Conservation (phyloP, 352 stramenopile species). For the Globisporangium carolinianum region DNA sequence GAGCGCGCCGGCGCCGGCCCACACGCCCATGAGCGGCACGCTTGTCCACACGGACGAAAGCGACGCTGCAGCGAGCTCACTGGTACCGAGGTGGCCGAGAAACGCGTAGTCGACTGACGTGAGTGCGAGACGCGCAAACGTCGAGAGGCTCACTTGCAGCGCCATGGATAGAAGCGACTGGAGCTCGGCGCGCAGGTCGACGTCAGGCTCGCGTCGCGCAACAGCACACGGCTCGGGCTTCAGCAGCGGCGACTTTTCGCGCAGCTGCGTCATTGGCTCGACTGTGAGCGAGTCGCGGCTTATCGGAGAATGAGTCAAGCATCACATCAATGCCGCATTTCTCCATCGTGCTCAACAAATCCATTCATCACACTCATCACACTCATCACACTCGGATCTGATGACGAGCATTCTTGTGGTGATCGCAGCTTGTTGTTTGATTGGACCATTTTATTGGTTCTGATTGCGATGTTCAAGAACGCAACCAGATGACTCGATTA, state of each 20-base stretch:
- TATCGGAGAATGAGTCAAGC: too few relatives aligned
- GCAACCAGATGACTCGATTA: too few relatives aligned
- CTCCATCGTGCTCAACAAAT: too few relatives aligned
- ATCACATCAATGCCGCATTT: too few relatives aligned
- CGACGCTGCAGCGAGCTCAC: conserved; percentile 59
- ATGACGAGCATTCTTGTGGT: too few relatives aligned
- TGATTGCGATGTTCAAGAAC: too few relatives aligned
- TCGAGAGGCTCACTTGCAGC: conserved; percentile 71
- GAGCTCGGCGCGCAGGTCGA: conserved; percentile 57
- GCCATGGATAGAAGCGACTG: conserved; percentile 59
- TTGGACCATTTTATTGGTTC: too few relatives aligned
- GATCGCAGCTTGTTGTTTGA: too few relatives aligned
- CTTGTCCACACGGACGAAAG: conserved; percentile 69
- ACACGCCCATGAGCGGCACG: conserved; percentile 55
- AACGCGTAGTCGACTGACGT: background rate
- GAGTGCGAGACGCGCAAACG: conserved; percentile 67
- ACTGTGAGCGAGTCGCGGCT: too few relatives aligned
- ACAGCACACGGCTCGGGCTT: background rate
- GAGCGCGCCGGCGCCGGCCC: conserved; percentile 47
- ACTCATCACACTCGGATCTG: too few relatives aligned
- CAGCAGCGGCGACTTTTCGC: conserved; percentile 11
- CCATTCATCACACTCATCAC: too few relatives aligned
- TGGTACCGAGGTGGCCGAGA: conserved; percentile 71
- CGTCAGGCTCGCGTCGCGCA: conserved; percentile 18
- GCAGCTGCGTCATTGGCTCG: conserved; percentile 2